A percentile compares a stretch with the other conserved stretches of the same genome.
Evolutionary conservation across 129 eudicot species (phyloP).

Genomic region (Lonicera japonica): DNA sequence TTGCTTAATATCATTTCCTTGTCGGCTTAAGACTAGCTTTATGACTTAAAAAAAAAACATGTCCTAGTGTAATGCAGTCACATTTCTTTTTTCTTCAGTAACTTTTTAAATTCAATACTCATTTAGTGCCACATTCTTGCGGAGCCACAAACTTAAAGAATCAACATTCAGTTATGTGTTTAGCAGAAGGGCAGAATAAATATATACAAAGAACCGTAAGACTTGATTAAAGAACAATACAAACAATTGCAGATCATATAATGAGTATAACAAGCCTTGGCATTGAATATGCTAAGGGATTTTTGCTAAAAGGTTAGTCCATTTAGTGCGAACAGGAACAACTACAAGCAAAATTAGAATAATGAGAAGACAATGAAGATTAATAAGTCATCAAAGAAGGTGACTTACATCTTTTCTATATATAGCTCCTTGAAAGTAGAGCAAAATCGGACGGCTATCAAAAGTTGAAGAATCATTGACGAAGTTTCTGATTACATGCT

Average conservation of each 20-base stretch:
- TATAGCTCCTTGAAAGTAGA: slow-evolving; percentile 87
- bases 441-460: slow-evolving; percentile 73
- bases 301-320: not conserved
- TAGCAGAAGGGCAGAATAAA: not conserved
- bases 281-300: not conserved
- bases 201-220: not conserved
- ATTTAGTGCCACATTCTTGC: too few species aligned
- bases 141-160: too few species aligned
- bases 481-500: slow-evolving; percentile 52
- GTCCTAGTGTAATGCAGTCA: too few species aligned
- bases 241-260: too few species aligned
- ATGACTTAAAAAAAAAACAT: too few species aligned
- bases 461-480: slow-evolving; percentile 49
- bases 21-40: too few species aligned
- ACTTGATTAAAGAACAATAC: not conserved
- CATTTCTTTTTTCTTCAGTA: too few species aligned
- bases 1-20: too few species aligned
- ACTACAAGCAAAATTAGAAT: not conserved
- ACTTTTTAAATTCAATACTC: too few species aligned
- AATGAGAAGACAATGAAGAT: not conserved
- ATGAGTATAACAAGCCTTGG: not conserved
- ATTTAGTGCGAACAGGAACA: not conserved
- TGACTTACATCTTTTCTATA: slow-evolving; percentile 78
- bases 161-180: too few species aligned
- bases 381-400: not conserved